A percentile compares a stretch with the other conserved stretches of the same genome.
phyloP scores from a whole-genome alignment of 2,329 filamentous ascomycete species.

The Claviceps digitariae region DNA sequence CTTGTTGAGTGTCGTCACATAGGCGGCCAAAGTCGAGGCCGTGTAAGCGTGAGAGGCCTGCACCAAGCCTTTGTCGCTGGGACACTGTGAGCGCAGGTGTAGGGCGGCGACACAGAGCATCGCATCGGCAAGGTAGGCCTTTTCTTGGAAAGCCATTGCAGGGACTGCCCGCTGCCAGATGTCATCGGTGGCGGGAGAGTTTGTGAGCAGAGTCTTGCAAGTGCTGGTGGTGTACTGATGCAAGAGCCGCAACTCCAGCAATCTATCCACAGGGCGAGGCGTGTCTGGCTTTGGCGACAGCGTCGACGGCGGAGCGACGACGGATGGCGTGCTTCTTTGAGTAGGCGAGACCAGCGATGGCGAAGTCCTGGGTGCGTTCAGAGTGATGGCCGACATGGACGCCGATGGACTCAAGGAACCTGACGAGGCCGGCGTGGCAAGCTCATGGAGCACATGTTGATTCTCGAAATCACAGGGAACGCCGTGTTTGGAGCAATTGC shows the following conservation, averaged over 20 bases:
- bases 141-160: conserved; percentile 44
- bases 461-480: conserved; percentile 52
- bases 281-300: conserved; percentile 16
- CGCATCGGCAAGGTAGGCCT: conserved; percentile 46
- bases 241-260: conserved; percentile 49
- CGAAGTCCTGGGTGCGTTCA: conserved; percentile 4
- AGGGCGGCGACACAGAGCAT: conserved; percentile 51
- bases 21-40: conserved; percentile 48
- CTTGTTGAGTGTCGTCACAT: conserved; percentile 39
- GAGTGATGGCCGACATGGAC: conserved; percentile 3
- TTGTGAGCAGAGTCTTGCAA: conserved; percentile 43
- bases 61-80: conserved; percentile 45
- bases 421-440: conserved; percentile 23
- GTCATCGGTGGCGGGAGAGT: conserved; percentile 34
- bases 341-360: conserved; percentile 16
- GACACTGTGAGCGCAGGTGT: conserved; percentile 42
- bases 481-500: conserved; percentile 54
- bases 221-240: conserved; percentile 52
- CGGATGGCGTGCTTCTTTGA: conserved; percentile 19
- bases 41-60: conserved; percentile 52
- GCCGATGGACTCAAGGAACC: conserved; percentile 7
- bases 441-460: conserved; percentile 31
- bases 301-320: conserved; percentile 7
- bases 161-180: conserved; percentile 50
- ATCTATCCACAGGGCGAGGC: conserved; percentile 26